Evolutionary conservation across 768 basidiomycete genomes (phyloP), one percentile per base, ranked within the genome.

Genomic region (Lyophyllum shimeji): DNA sequence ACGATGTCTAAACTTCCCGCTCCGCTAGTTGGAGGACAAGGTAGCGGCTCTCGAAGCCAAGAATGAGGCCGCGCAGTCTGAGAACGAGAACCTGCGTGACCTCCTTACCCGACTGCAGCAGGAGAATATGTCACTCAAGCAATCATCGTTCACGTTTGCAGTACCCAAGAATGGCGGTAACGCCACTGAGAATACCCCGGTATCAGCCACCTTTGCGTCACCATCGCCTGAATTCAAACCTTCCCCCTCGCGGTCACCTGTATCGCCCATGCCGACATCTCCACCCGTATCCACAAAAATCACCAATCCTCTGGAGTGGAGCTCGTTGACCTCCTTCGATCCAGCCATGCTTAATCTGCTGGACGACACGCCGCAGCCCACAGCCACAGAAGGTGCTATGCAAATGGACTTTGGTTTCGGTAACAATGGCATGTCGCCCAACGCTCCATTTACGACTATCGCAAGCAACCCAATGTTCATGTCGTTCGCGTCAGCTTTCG

Each of bases 51-150:
- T 98, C 21, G 93, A 95, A 66, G 84, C 85, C 4, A 89, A 92
- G 72, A 90, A 92, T 60, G 84, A 87, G 44, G 78, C 77, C 21
- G 81, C 89, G 0, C 73, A 74, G 53, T 73, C 85, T 21, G 95
- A 96, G 74, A 96, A 98, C 62, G 87, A 90, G 59, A 96, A 95
- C 65, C 77, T 97, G 21, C 86, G 90, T 45, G 94, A 95, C 66
- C 80, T 96, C 49, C 79, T 96, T 43, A 75, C 83, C 50, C 84
- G 94, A 12, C 77, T 98, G 1, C 95, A 95, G 67, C 85, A 84
- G 53, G 95, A 98, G 75, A 96, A 95, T 60, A 71, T 92, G 52
- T 73, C 84, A 49, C 82, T 97, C 63, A 94, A 90, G 70, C 83
- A 92, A 66, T 72, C 82, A 0, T 77, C 87, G 2, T 98, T 97